Base-by-base conservation (phyloP, 345 rosid genomes). In the Citrus trifoliata region DNA sequence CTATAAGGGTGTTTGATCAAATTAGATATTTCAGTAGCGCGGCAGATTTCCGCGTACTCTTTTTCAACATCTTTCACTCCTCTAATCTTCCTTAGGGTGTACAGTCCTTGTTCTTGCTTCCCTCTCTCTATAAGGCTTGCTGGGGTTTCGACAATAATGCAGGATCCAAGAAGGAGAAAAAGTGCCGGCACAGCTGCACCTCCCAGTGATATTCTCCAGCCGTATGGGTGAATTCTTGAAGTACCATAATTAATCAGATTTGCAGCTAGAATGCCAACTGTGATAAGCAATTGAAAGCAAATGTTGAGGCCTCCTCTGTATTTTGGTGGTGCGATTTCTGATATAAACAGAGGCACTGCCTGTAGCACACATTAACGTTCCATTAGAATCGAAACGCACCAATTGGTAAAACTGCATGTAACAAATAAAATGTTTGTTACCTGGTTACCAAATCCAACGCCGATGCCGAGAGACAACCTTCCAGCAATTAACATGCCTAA, bases 371-470 rank as follows among this genome's bases (percentile, higher is more conserved):
- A 70, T 19, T 14, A 64, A 69, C 7, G 5, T 46, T 71, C 33
- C 40, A 37, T 58, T 65, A 70, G 56, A 33, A 77, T 24, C 76
- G n/a, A 6, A 40, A 8, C 0, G 56, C 56, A 16, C 56, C 56
- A 51, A 16, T 18, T 53, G 58, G 18, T 53, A 53, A 18, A 53
- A 53, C 21, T 16, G 21, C 18, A 53, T 18, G 58, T 18, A 19
- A 53, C 58, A 53, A 53, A 19, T 18, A 19, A 53, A 53, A 16
- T 2, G 6, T 53, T 53, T 53, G 22, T 19, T 58, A 88, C 98
- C 95, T 88, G 95, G 74, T 94, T 94, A 46, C 92, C 97, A 24
- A 91, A 87, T 62, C 95, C 98, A 19, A 92, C 89, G 3, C 97
- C 95, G 1, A 63, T 82, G 0, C 97, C 97, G 1, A 94, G 92